Percentiles rank a stretch among this genome's conserved stretches.
Evolutionary conservation across 2,329 filamentous ascomycete genomes (phyloP).

Genomic region (Curvularia lunata): DNA sequence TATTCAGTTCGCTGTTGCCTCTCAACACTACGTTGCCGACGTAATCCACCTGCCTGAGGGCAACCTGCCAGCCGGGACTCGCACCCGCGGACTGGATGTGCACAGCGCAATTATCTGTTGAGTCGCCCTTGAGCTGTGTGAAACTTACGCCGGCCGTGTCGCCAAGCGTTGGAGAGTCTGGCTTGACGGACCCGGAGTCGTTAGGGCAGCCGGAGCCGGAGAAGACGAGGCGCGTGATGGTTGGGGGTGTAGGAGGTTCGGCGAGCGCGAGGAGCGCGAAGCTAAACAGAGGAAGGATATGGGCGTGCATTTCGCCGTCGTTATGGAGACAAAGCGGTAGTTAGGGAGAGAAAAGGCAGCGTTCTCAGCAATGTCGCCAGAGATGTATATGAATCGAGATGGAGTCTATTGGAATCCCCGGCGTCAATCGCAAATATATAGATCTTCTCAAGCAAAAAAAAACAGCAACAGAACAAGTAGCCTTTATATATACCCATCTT

Average conservation of each 20-base stretch:
- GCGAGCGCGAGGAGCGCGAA: constrained; percentile 18
- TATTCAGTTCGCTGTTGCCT: constrained; percentile 33
- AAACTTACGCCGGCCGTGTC: constrained; percentile 36
- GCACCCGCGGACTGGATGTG: constrained; percentile 37
- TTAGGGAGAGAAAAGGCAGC: not conserved
- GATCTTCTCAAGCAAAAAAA: not conserved
- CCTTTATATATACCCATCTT: not conserved
- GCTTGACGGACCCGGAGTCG: constrained; percentile 32
- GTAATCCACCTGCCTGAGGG: constrained; percentile 34
- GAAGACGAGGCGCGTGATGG: constrained; percentile 34
- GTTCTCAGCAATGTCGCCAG: not conserved
- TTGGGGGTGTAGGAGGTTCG: constrained; percentile 29
- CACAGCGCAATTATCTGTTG: constrained; percentile 40
- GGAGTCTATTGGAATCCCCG: not conserved
- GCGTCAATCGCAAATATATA: not conserved
- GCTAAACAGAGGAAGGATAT: constrained; percentile 23
- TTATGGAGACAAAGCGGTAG: not conserved
- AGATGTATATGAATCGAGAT: not conserved
- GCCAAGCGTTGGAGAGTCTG: constrained; percentile 23
- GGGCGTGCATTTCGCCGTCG: constrained; percentile 15
- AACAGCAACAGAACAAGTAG: too few relatives aligned
- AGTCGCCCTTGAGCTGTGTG: constrained; percentile 30
- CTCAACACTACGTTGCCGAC: constrained; percentile 32
- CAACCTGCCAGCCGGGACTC: constrained; percentile 39
- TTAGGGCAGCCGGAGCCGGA: constrained; percentile 40